Conservation (phyloP, 2,329 filamentous ascomycete species). For the Peltaster fructicola region DNA sequence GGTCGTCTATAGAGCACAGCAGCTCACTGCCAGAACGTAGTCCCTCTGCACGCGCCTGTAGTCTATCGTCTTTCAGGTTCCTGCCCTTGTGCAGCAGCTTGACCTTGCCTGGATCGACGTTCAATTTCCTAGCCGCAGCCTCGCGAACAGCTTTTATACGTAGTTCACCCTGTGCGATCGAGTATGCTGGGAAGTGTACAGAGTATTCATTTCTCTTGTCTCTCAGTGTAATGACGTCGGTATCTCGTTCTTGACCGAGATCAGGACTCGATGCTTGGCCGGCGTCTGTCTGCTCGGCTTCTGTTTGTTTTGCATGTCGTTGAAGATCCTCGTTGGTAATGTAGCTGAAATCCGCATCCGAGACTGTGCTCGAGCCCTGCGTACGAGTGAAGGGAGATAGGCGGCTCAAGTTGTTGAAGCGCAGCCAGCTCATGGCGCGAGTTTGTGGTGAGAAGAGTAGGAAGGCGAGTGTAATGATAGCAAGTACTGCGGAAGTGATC, state of each 20-base stretch:
- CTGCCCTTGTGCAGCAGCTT: constrained; percentile 59
- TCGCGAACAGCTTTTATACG: constrained; percentile 47
- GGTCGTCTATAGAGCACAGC: too few relatives aligned
- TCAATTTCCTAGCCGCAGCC: constrained; percentile 48
- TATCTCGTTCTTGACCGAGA: constrained; percentile 33
- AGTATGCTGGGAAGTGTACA: constrained; percentile 56
- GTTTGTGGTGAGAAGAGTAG: background rate
- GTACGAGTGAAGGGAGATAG: constrained; percentile 33
- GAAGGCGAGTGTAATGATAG: background rate
- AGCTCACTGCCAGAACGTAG: constrained; percentile 27
- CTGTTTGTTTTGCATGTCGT: constrained; percentile 12
- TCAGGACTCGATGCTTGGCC: too few relatives aligned
- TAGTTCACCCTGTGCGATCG: constrained; percentile 57
- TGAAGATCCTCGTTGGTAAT: constrained; percentile 59
- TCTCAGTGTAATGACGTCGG: constrained; percentile 55
- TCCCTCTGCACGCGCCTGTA: constrained; percentile 40
- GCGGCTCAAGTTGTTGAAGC: constrained; percentile 26
- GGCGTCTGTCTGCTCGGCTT: constrained; percentile 28
- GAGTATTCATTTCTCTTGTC: constrained; percentile 48
- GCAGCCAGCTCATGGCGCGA: constrained; percentile 28
- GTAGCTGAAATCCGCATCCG: constrained; percentile 63
- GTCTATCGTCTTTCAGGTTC: constrained; percentile 46
- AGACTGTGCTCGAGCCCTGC: constrained; percentile 37
- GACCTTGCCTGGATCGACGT: constrained; percentile 39
- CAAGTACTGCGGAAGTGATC: too few relatives aligned